These are phyloP conservation scores for Haematococcus sp. DNA, from an alignment of 139 green algal genomes.

Conservation along the genomic window DNA sequence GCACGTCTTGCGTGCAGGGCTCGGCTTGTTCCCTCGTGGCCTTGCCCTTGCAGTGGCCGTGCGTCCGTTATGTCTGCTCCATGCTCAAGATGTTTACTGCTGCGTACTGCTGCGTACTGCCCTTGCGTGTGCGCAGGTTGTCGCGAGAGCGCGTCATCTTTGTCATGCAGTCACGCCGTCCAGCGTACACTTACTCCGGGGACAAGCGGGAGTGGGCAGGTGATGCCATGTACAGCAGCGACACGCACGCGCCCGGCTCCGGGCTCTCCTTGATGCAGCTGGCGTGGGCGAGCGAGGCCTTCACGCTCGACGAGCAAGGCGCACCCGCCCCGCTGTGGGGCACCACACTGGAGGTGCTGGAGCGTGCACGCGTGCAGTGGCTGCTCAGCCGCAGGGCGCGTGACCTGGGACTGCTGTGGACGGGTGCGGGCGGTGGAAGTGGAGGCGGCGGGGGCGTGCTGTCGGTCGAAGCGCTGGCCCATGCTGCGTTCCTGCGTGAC, in stretches of 20 bases:
- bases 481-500: constrained; percentile 2
- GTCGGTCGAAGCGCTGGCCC: neutral
- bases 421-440: no score
- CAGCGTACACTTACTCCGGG: neutral
- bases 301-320: neutral
- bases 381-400: neutral
- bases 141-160: constrained; percentile 8
- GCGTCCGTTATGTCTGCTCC: no score
- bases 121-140: neutral
- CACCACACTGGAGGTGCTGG: constrained; percentile 3
- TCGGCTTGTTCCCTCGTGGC: neutral
- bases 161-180: constrained; percentile 7
- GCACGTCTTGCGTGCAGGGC: no score
- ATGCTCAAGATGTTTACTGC: no score
- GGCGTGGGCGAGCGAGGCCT: constrained; percentile 8
- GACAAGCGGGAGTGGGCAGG: no score
- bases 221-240: neutral
- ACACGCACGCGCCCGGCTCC: neutral
- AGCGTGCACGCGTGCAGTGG: constrained; percentile 3
- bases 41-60: no score
- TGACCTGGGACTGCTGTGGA: neutral
- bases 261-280: constrained; percentile 10
- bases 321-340: neutral
- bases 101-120: no score
- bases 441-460: neutral